Evolutionary conservation across 2,329 filamentous ascomycete genomes (phyloP).

Genomic region (Monosporascus sp.): DNA sequence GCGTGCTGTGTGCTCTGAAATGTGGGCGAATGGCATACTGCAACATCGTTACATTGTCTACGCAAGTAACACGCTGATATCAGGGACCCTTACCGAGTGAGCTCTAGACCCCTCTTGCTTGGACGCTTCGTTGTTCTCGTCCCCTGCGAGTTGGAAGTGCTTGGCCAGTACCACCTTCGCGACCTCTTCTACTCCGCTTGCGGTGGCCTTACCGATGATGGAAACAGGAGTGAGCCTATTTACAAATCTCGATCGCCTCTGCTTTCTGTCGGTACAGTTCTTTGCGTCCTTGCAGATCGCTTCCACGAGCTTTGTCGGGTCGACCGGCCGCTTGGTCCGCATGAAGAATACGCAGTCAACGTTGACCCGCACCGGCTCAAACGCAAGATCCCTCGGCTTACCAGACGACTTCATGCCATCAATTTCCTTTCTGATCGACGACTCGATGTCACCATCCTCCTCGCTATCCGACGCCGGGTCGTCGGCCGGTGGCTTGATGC

Average conservation of each 20-base stretch:
- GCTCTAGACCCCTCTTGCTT: conserved; percentile 12
- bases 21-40: conserved; percentile 83
- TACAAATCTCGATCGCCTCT: conserved; percentile 49
- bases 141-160: conserved; percentile 49
- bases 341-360: conserved; percentile 62
- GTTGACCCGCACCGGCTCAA: conserved; percentile 47
- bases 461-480: conserved; percentile 35
- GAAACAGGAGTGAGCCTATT: conserved; percentile 53
- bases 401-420: conserved; percentile 47
- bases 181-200: conserved; percentile 61
- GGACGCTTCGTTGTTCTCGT: conserved; percentile 11
- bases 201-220: conserved; percentile 55
- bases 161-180: conserved; percentile 56
- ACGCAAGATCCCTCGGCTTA: conserved; percentile 39
- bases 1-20: conserved; percentile 64
- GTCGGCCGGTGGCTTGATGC: conserved; percentile 34
- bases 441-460: conserved; percentile 62
- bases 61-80: conserved; percentile 1
- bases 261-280: conserved; percentile 32
- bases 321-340: conserved; percentile 48
- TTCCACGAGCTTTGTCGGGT: conserved; percentile 49
- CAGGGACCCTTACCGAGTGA: conserved; percentile 36
- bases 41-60: neutral
- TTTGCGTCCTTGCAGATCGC: conserved; percentile 51
- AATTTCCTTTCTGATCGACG: conserved; percentile 67